Evolutionary conservation across 2,329 filamentous ascomycete genomes (phyloP).

Genomic region (Ophiostoma tasmaniense): DNA sequence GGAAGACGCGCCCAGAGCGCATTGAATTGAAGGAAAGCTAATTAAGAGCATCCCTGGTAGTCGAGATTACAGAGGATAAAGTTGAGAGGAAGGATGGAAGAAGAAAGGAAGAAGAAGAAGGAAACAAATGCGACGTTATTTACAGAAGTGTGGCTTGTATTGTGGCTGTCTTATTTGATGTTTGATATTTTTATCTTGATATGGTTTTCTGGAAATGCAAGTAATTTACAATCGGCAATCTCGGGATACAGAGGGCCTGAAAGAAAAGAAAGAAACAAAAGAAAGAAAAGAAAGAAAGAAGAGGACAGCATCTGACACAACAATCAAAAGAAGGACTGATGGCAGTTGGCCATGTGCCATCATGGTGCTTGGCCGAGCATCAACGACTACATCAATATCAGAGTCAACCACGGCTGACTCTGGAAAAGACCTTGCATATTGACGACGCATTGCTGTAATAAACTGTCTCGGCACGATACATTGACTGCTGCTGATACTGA

Average conservation of each 20-base stretch:
- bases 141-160: background rate
- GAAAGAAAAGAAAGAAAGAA: no score
- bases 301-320: background rate
- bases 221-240: no score
- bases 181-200: background rate
- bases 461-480: background rate
- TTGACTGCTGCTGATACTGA: background rate
- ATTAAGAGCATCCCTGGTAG: background rate
- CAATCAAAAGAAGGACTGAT: background rate
- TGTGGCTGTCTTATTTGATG: background rate
- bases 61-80: background rate
- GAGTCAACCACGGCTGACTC: background rate
- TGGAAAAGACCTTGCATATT: background rate
- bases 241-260: no score
- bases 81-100: background rate
- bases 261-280: background rate
- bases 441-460: background rate
- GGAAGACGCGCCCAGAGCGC: constrained; percentile 8
- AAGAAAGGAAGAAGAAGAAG: background rate
- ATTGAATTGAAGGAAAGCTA: background rate
- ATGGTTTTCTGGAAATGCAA: no score
- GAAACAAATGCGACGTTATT: background rate
- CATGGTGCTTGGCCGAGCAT: background rate
- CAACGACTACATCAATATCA: background rate
- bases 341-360: background rate